Evolutionary conservation across 1,284 basidiomycete species (phyloP).

Genomic region (Xerocomus nothofagi): DNA sequence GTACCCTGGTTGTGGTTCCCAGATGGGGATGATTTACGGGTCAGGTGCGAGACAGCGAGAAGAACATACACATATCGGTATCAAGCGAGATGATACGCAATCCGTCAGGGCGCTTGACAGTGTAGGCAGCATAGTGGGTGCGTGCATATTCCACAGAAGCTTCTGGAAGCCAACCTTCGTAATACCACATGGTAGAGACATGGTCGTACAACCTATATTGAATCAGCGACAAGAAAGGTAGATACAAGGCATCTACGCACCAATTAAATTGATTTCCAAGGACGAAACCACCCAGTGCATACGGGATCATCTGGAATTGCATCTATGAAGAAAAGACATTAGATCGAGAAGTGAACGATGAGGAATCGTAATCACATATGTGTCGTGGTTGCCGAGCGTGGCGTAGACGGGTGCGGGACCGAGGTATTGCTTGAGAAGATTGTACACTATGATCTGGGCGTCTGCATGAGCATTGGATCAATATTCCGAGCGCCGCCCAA

Average conservation of each 20-base stretch:
- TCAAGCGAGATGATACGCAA: slow-evolving; percentile 75
- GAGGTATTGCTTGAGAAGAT: slow-evolving; percentile 58
- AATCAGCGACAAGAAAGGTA: background rate
- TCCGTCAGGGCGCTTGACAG: slow-evolving; percentile 63
- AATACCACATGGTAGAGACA: slow-evolving; percentile 62
- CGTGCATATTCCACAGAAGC: slow-evolving; percentile 57
- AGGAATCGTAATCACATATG: slow-evolving; percentile 46
- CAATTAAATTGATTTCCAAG: slow-evolving; percentile 66
- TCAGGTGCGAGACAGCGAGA: background rate
- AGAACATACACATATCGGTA: slow-evolving; percentile 61
- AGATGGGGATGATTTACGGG: background rate
- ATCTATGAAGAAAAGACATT: slow-evolving; percentile 5
- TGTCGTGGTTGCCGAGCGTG: slow-evolving; percentile 73
- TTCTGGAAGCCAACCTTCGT: slow-evolving; percentile 69
- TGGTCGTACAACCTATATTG: slow-evolving; percentile 69
- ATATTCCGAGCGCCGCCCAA: background rate
- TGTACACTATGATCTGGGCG: slow-evolving; percentile 55
- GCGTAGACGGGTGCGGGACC: slow-evolving; percentile 68
- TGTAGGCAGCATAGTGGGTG: slow-evolving; percentile 72
- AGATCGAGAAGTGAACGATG: background rate
- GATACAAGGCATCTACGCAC: slow-evolving; percentile 33
- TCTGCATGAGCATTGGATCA: background rate
- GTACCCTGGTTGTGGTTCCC: slow-evolving; percentile 20
- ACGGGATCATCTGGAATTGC: slow-evolving; percentile 68
- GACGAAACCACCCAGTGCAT: slow-evolving; percentile 46